Percentiles rank a stretch among this genome's conserved stretches.
These are phyloP conservation scores for Aquilaria agallochum DNA, from an alignment of 441 rosid species.

Conservation along the genomic window DNA sequence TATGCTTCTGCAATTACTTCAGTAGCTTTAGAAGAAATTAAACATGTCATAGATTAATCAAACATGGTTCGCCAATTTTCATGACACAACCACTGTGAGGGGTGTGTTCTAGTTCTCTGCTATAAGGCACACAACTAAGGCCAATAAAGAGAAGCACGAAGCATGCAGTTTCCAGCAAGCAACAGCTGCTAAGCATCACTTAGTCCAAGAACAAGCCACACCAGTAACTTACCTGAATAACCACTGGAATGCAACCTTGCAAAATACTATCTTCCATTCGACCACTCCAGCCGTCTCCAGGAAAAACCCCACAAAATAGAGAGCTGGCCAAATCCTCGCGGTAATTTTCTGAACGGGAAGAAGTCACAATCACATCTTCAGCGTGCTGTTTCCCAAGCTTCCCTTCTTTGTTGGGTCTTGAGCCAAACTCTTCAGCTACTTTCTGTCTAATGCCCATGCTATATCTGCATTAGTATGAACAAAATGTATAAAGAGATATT, in stretches of 20 bases:
- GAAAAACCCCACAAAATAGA: conserved; percentile 85
- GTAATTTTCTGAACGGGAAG: conserved; percentile 58
- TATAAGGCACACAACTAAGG: too few relatives aligned
- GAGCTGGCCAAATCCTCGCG: conserved; percentile 74
- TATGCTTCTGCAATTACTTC: too few relatives aligned
- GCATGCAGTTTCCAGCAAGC: background rate
- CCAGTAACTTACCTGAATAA: conserved; percentile 71
- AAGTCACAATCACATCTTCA: conserved; percentile 72
- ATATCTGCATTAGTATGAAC: conserved; percentile 53
- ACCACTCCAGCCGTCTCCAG: conserved; percentile 99
- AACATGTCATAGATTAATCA: too few relatives aligned
- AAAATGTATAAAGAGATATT: background rate
- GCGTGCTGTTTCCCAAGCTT: conserved; percentile 88
- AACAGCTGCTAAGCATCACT: conserved; percentile 2
- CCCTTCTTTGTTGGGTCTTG: conserved; percentile 85
- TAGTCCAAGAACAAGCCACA: conserved; percentile 2
- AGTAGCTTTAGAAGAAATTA: too few relatives aligned
- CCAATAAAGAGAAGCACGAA: too few relatives aligned
- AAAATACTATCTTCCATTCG: conserved; percentile 98
- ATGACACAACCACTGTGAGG: too few relatives aligned
- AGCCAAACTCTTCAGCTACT: conserved; percentile 89
- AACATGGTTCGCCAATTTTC: too few relatives aligned
- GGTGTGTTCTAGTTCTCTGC: too few relatives aligned
- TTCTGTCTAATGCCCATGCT: conserved; percentile 98
- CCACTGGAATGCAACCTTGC: conserved; percentile 96